These are phyloP conservation scores for Ceratocystiopsis minuta DNA, from an alignment of 2,329 filamentous ascomycete genomes.

Conservation along the genomic window DNA sequence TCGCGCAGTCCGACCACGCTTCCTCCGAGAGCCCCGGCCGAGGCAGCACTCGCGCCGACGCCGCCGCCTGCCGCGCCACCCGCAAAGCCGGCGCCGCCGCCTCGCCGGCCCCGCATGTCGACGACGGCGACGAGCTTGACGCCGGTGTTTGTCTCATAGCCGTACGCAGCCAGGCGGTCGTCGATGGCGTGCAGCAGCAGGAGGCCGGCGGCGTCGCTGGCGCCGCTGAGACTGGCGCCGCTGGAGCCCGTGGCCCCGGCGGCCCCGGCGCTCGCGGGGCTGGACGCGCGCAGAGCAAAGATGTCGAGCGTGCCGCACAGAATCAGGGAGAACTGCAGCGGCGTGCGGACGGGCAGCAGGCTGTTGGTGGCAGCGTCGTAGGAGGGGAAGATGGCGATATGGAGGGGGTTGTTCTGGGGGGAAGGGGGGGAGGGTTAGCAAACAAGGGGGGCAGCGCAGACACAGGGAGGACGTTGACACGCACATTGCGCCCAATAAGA, in stretches of 20 bases:
- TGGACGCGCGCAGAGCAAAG: conserved; percentile 59
- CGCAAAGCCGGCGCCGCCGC: conserved; percentile 3
- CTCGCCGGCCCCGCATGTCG: conserved; percentile 62
- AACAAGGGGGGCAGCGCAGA: not conserved
- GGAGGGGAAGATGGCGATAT: conserved; percentile 76
- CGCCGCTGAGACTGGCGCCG: conserved; percentile 45
- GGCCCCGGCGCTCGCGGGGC: conserved; percentile 20
- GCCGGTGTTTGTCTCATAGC: conserved; percentile 91
- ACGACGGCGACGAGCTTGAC: conserved; percentile 80
- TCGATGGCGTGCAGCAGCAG: conserved; percentile 86
- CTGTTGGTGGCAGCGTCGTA: conserved; percentile 38
- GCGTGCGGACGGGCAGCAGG: conserved; percentile 41
- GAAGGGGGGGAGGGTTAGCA: not conserved
- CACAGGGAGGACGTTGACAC: conserved; percentile 9
- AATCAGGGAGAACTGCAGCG: conserved; percentile 82
- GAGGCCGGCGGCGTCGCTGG: conserved; percentile 31
- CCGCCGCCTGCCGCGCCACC: conserved; percentile 1
- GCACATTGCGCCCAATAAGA: conserved; percentile 81
- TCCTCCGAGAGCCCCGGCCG: conserved; percentile 11
- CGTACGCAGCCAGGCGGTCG: conserved; percentile 83
- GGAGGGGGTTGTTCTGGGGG: conserved; percentile 79
- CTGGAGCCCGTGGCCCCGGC: conserved; percentile 2
- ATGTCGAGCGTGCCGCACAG: conserved; percentile 85
- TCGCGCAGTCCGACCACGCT: conserved; percentile 50
- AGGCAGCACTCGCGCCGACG: conserved; percentile 10